phyloP scores from a whole-genome alignment of 2,329 filamentous ascomycete species.

The Sporothrix pallida region DNA sequence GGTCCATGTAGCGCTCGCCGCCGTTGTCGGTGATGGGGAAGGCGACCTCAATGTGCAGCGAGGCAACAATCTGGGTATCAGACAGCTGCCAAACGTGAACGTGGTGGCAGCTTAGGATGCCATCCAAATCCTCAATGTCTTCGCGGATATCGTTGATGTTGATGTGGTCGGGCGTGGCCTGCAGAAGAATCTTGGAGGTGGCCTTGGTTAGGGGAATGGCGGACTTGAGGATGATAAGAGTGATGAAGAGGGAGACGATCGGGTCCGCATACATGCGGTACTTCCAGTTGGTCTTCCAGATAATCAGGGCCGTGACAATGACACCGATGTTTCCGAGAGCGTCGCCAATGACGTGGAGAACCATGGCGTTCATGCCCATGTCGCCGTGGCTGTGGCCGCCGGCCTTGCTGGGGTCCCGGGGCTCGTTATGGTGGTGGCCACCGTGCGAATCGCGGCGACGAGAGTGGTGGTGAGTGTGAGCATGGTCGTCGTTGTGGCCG shows the following conservation, averaged over 20 bases:
- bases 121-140: conserved; percentile 84
- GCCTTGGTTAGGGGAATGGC: conserved; percentile 80
- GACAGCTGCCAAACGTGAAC: conserved; percentile 98
- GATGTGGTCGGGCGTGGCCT: conserved; percentile 89
- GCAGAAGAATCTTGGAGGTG: conserved; percentile 85
- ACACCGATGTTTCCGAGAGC: conserved; percentile 87
- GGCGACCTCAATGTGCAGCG: conserved; percentile 88
- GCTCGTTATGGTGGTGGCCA: conserved; percentile 77
- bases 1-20: conserved; percentile 83
- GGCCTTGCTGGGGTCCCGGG: conserved; percentile 73
- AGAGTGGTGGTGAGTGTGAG: conserved; percentile 40
- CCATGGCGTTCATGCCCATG: conserved; percentile 91
- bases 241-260: conserved; percentile 91
- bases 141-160: conserved; percentile 88
- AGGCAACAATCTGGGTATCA: conserved; percentile 91
- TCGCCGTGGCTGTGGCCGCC: conserved; percentile 82
- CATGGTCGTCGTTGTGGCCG: conserved; percentile 42
- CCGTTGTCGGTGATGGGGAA: conserved; percentile 87
- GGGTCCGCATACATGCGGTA: conserved; percentile 91
- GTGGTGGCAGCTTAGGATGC: conserved; percentile 90
- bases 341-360: conserved; percentile 79
- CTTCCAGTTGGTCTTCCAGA: conserved; percentile 85
- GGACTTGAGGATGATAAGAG: conserved; percentile 74
- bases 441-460: conserved; percentile 63
- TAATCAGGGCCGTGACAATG: conserved; percentile 80